Evolutionary conservation across 73 alveolate species (phyloP), one percentile per base, ranked within the genome.

Genomic region (Stentor coeruleus): DNA sequence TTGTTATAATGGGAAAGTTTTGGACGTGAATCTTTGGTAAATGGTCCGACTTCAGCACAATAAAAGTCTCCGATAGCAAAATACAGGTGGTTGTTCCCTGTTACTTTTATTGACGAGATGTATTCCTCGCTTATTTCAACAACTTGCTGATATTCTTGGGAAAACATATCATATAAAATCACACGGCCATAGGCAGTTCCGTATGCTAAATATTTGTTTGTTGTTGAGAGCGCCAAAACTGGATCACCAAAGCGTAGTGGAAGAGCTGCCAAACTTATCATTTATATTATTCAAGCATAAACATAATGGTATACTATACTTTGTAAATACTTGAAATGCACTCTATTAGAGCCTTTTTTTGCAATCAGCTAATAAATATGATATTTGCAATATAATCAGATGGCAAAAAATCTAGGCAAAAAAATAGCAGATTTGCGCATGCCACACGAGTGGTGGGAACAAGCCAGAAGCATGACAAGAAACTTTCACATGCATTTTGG

Each of bases 401-500:
- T 49, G 66, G 66, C 20, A 6, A 11, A 6, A 11, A 49, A 77
- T 39, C 38, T 77, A 6, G 66, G 28, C 35, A 59, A 35, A 15
- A 57, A 81, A 59, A 42, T 88, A 4, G 76, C 93, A 3, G 93
- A 91, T 58, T 30, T 89, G 36, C 42, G 88, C 3, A 83, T 39
- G 82, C 97, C 97, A 35, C 95, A 90, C 74, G 85, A 86, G 58
- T 90, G 93, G 91, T 92, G 76, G 76, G 88, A 88, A 6, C 89
- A 89, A 33, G 81, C 97, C 2, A 79, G 97, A 74, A 42, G 74
- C 59, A 82, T 87, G 91, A n/a, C 42, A 0, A 82, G 97, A 84
- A 58, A 84, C 37, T 39, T 92, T 31, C 74, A 76, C 73, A 89
- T 75, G 84, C 95, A 90, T 85, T 36, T 83, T 77, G 97, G 97